Conservation (phyloP, 805 yeast species). For the Candida wancherniae region DNA sequence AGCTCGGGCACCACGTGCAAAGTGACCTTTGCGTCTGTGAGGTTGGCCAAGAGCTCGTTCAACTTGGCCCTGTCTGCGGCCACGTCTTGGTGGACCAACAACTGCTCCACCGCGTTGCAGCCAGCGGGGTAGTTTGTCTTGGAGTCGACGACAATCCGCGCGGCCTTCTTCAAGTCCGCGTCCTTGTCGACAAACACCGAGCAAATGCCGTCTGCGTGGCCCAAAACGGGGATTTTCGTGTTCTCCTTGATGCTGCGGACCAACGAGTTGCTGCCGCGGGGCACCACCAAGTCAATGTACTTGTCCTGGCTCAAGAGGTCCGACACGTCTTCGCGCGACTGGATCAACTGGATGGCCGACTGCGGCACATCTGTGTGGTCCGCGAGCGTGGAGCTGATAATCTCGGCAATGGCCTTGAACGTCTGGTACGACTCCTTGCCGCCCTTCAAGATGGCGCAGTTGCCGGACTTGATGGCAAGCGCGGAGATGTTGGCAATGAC, state of each 20-base stretch:
- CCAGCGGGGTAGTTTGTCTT: slow-evolving; percentile 98
- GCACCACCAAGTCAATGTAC: slow-evolving; percentile 91
- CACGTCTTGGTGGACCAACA: slow-evolving; percentile 54
- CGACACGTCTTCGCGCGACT: slow-evolving; percentile 85
- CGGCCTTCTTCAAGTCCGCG: slow-evolving; percentile 76
- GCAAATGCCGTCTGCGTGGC: slow-evolving; percentile 98
- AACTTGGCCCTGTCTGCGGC: slow-evolving; percentile 22
- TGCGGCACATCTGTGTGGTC: slow-evolving; percentile 67
- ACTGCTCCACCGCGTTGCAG: slow-evolving; percentile 94
- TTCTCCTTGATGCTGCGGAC: slow-evolving; percentile 80
- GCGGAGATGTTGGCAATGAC: slow-evolving; percentile 98
- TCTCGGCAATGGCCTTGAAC: slow-evolving; percentile 72
- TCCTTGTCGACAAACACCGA: slow-evolving; percentile 76
- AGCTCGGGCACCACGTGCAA: slow-evolving; percentile 61
- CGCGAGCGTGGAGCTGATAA: slow-evolving; percentile 57
- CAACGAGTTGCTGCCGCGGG: slow-evolving; percentile 93
- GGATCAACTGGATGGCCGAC: slow-evolving; percentile 79
- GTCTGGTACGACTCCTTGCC: slow-evolving; percentile 91
- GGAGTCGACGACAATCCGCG: slow-evolving; percentile 71
- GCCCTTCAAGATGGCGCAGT: slow-evolving; percentile 94
- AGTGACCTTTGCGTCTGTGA: slow-evolving; percentile 65
- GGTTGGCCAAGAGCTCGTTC: slow-evolving; percentile 28
- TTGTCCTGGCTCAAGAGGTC: slow-evolving; percentile 79
- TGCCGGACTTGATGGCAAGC: slow-evolving; percentile 91
- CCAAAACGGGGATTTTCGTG: slow-evolving; percentile 94